Evolutionary conservation across 352 stramenopile species (phyloP).

Genomic region (Globisporangium abappressorium): DNA sequence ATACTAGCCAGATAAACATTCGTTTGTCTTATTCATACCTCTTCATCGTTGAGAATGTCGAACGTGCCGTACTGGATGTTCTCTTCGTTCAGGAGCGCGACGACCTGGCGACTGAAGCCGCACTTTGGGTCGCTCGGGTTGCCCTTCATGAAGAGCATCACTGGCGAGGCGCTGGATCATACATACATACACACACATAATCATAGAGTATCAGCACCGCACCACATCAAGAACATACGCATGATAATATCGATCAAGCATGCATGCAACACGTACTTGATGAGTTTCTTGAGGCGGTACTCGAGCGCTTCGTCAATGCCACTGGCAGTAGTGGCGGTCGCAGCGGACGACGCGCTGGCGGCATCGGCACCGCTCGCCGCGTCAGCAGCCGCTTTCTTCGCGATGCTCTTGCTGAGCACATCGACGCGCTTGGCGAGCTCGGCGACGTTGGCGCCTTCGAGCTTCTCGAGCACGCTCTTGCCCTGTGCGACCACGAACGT

Average conservation of each 20-base stretch:
- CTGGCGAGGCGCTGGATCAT: conserved; percentile 55
- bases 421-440: conserved; percentile 84
- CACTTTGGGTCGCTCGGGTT: conserved; percentile 93
- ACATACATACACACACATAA: neutral
- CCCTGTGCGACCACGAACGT: conserved; percentile 91
- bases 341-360: conserved; percentile 11
- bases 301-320: conserved; percentile 61
- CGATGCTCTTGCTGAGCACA: conserved; percentile 79
- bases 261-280: conserved; percentile 34
- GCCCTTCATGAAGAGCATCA: conserved; percentile 99
- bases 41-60: conserved; percentile 97
- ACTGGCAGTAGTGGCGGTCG: conserved; percentile 21
- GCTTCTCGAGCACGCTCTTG: conserved; percentile 73
- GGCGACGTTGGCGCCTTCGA: conserved; percentile 80
- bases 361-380: conserved; percentile 19
- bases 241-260: too few relatives aligned
- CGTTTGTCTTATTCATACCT: conserved; percentile 31
- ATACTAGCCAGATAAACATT: neutral
- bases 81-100: conserved; percentile 91
- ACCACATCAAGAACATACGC: neutral
- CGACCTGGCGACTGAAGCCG: conserved; percentile 94
- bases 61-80: conserved; percentile 95
- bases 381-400: conserved; percentile 42
- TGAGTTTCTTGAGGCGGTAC: conserved; percentile 82
- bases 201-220: neutral